Base-by-base conservation (phyloP, 2,329 filamentous ascomycete species). In the Diaporthe caulivora region DNA sequence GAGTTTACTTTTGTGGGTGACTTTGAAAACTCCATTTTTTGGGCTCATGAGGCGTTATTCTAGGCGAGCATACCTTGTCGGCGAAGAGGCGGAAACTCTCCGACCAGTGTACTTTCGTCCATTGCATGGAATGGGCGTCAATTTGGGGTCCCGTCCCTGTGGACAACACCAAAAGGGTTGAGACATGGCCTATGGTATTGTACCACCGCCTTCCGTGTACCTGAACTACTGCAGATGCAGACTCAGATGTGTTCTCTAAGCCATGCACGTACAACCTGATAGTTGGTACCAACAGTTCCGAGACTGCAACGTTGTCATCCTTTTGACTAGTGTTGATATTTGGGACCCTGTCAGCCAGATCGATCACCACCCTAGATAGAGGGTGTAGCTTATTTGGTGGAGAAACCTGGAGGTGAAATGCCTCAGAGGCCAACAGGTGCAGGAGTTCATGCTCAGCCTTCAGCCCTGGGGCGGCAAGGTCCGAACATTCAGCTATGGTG, bases 131-230 rank as follows among this genome's bases (percentile, higher is more conserved):
- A 62, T 71, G 55, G 55, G 29, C 54, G 31, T 40, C 55, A 58
- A 49, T 53, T 47, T 44, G 42, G 55, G 53, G 68, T 58, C 31
- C 55, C 55, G 68, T 58, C 31, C 55, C 55, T 11, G n/a, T 60
- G 15, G 31, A 44, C 55, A 71, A 44, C 69, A 44, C 55, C 44
- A 31, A 67, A 72, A 42, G 54, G 54, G 34, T 29, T 74, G 73
- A 72, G 60, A 73, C 73, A 72, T 70, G 34, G 69, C 73, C 73
- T 72, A 72, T 73, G 34, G 37, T 58, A 15, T 57, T 24, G 29
- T 57, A 42, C 29, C 57, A 53, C 67, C 60, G 57, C 71, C 62
- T 42, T 58, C 53, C 24, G 15, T 51, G 69, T 71, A 71, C 69
- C 69, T 71, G 69, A 54, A 31, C 69, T 62, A 71, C 69, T 62